Base-by-base conservation (phyloP, 192 early-diverging fungal genomes). In the Phlyctochytrium planicorne region DNA sequence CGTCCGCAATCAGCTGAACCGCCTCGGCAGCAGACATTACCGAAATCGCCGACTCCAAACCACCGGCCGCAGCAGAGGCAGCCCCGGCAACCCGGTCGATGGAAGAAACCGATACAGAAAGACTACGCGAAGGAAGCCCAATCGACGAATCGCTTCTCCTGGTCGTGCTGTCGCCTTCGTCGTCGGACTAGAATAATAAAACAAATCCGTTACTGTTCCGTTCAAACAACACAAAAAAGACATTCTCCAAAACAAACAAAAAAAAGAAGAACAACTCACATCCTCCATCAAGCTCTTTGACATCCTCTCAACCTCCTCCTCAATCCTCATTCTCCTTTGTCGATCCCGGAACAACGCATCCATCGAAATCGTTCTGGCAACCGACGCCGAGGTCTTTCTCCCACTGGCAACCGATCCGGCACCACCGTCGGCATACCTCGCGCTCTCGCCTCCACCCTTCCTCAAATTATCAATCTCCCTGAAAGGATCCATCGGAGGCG, bases 281-380 rank as follows among this genome's bases (percentile, higher is more conserved):
- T 6, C 6, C 40, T 47, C 40, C 40, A 14, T 47, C 40, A 47
- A 47, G 10, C 20, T 47, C 40, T 47, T 20, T 20, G 6, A 20
- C 40, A 47, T 14, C 40, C 40, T 47, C 40, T 47, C 40, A 20
- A 47, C 40, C 40, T 47, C 40, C 40, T 47, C 40, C 40, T 47
- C 40, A 20, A 20, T 20, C 40, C 20, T 47, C 40, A 6, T 47
- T 20, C 20, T 47, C 40, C 40, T 47, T 20, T 47, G 40, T 20
- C 40, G 40, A 47, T 47, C 40, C 40, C 20, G 6, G 40, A 47
- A 47, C 40, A 47, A 47, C 40, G 40, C 6, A 47, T 47, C 40
- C 6, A 47, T 47, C 40, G 40, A 47, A 47, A 47, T 14, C 40
- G 10, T 20, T 20, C 20, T 47, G n/a, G n/a, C n/a, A 6, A 47